Evolutionary conservation across 139 green algal genomes (phyloP).

Genomic region (Chlorella ohadii): DNA sequence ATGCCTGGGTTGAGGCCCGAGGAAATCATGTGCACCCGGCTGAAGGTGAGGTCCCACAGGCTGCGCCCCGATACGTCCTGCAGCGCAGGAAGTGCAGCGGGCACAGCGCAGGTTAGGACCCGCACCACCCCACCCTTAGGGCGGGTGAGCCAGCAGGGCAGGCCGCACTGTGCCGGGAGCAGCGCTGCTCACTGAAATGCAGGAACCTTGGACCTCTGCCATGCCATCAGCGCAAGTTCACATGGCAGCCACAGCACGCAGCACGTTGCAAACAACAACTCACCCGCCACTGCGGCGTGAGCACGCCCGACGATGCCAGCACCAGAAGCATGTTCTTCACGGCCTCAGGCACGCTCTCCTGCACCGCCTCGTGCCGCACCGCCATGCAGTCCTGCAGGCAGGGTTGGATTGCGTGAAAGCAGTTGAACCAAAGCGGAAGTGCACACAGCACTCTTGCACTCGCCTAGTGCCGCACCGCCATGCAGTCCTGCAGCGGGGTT

Average conservation of each 20-base stretch:
- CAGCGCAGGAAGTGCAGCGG: neutral
- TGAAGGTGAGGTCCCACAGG: conserved; percentile 87
- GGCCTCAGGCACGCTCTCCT: conserved; percentile 89
- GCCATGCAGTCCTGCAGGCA: conserved; percentile 60
- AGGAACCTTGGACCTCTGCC: too few relatives aligned
- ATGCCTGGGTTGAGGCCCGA: conserved; percentile 63
- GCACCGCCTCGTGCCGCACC: conserved; percentile 70
- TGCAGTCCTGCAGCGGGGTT: conserved; percentile 47
- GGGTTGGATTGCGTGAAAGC: too few relatives aligned
- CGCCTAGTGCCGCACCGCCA: too few relatives aligned
- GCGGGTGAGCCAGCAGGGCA: too few relatives aligned
- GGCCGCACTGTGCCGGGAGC: too few relatives aligned
- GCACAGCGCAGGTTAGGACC: too few relatives aligned
- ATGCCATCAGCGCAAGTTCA: too few relatives aligned
- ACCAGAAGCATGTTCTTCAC: conserved; percentile 98
- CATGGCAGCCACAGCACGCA: neutral
- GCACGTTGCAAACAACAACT: neutral
- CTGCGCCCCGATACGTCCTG: conserved; percentile 53
- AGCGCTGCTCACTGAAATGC: too few relatives aligned
- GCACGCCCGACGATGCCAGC: conserved; percentile 74
- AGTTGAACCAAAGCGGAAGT: too few relatives aligned
- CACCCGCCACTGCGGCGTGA: conserved; percentile 60
- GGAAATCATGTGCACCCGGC: conserved; percentile 54
- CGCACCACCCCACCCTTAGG: too few relatives aligned
- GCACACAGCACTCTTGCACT: too few relatives aligned